Evolutionary conservation across 129 eudicot species (phyloP).

Genomic region (Flaveria brownii): DNA sequence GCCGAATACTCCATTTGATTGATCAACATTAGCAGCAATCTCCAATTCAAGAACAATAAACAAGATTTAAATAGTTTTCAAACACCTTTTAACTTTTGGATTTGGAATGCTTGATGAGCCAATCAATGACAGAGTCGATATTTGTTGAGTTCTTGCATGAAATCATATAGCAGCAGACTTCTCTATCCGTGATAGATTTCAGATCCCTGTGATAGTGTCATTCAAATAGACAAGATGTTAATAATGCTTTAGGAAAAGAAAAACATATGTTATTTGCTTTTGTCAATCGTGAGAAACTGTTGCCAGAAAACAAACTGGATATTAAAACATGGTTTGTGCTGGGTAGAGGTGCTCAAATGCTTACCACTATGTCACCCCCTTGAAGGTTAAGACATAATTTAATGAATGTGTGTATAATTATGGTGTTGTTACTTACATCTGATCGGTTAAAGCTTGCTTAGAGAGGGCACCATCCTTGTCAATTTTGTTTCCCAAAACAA

Average conservation of each 20-base stretch:
- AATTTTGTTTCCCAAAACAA: slow-evolving; percentile 92
- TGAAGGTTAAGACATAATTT: no score
- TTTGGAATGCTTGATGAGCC: slow-evolving; percentile 53
- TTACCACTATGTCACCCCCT: no score
- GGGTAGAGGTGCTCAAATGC: no score
- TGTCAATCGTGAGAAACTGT: not conserved
- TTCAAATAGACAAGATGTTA: not conserved
- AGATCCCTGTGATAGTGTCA: slow-evolving; percentile 39
- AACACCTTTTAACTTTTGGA: slow-evolving; percentile 21
- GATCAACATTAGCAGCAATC: slow-evolving; percentile 4
- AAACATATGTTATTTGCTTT: no score
- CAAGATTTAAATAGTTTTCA: not conserved
- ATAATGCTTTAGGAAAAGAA: not conserved
- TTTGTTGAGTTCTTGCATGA: slow-evolving; percentile 62
- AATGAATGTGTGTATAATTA: not conserved
- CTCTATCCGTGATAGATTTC: slow-evolving; percentile 54
- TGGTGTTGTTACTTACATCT: slow-evolving; percentile 58
- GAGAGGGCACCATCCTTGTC: slow-evolving; percentile 91
- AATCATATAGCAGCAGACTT: slow-evolving; percentile 61
- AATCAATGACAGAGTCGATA: slow-evolving; percentile 56
- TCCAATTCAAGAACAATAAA: slow-evolving; percentile 16
- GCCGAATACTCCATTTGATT: slow-evolving; percentile 2
- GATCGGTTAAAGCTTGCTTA: slow-evolving; percentile 83
- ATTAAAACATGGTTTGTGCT: no score
- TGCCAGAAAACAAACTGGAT: no score